Conservation (phyloP, 2,329 filamentous ascomycete species). For the Botrytis squamosa region DNA sequence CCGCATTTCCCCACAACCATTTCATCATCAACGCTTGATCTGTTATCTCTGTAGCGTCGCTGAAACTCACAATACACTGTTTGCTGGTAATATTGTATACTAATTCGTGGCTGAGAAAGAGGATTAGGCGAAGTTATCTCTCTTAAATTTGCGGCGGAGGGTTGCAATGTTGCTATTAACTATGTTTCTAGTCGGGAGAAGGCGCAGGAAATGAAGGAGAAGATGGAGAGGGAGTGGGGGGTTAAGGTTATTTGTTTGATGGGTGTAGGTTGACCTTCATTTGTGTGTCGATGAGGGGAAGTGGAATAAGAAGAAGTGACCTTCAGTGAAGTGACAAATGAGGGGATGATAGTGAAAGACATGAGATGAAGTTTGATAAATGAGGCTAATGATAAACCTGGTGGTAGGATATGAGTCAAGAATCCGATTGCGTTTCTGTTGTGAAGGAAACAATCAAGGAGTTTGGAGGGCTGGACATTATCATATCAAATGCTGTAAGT, state of each 20-base stretch:
- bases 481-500: conserved; percentile 63
- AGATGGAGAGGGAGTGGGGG: conserved; percentile 49
- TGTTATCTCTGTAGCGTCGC: not conserved
- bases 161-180: conserved; percentile 64
- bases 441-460: conserved; percentile 54
- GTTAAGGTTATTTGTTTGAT: conserved; percentile 56
- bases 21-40: not conserved
- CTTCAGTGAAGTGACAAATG: not conserved
- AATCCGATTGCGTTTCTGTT: conserved; percentile 52
- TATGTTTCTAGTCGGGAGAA: conserved; percentile 57
- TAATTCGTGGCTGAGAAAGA: conserved; percentile 41
- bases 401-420: conserved; percentile 54
- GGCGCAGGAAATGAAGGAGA: conserved; percentile 53
- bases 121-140: conserved; percentile 61
- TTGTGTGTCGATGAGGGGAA: not conserved
- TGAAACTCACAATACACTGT: not conserved
- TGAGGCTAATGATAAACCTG: not conserved
- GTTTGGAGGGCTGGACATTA: conserved; percentile 62
- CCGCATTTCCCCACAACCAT: not conserved
- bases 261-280: conserved; percentile 46
- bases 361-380: not conserved
- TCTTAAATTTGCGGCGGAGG: conserved; percentile 61
- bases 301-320: not conserved
- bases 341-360: not conserved
- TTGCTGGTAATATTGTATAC: not conserved